These are phyloP conservation scores for Fragaria vesca DNA, from an alignment of 306 rosid species.

Conservation along the genomic window DNA sequence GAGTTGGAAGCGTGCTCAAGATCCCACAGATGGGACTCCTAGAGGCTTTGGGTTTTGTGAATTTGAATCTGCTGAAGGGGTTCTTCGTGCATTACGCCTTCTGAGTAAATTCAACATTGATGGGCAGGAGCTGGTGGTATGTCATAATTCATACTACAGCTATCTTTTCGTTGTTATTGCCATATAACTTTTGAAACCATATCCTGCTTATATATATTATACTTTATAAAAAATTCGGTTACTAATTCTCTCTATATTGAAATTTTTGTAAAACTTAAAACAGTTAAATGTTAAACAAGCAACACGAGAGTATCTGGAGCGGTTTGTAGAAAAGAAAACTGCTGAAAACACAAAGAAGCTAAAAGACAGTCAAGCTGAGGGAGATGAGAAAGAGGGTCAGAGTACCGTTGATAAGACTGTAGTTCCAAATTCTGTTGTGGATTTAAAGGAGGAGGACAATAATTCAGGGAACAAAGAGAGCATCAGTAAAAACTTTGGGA, in stretches of 20 bases:
- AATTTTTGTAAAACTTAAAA: conserved; percentile 22
- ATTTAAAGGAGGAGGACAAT: conserved; percentile 56
- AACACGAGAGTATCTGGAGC: conserved; percentile 64
- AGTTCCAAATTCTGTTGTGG: conserved; percentile 42
- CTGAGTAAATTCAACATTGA: conserved; percentile 82
- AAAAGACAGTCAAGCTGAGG: conserved; percentile 51
- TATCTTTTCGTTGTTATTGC: background rate
- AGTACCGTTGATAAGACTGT: conserved; percentile 47
- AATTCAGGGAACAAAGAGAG: conserved; percentile 60
- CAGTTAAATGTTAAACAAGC: conserved; percentile 78
- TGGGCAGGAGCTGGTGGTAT: conserved; percentile 91
- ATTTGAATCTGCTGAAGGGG: conserved; percentile 96
- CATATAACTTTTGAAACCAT: background rate
- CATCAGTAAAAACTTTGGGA: conserved; percentile 58
- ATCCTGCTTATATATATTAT: background rate
- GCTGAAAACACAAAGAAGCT: conserved; percentile 63
- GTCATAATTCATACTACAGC: conserved; percentile 24
- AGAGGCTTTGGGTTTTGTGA: conserved; percentile 92
- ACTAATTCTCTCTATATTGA: conserved; percentile 16
- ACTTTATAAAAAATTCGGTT: background rate
- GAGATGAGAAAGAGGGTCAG: conserved; percentile 48
- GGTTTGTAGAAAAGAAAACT: conserved; percentile 61
- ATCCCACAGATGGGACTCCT: conserved; percentile 83
- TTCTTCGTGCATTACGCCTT: conserved; percentile 89
- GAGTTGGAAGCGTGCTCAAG: conserved; percentile 95